Conservation (phyloP, 1,284 basidiomycete species). For the Sphagnurus paluster region DNA sequence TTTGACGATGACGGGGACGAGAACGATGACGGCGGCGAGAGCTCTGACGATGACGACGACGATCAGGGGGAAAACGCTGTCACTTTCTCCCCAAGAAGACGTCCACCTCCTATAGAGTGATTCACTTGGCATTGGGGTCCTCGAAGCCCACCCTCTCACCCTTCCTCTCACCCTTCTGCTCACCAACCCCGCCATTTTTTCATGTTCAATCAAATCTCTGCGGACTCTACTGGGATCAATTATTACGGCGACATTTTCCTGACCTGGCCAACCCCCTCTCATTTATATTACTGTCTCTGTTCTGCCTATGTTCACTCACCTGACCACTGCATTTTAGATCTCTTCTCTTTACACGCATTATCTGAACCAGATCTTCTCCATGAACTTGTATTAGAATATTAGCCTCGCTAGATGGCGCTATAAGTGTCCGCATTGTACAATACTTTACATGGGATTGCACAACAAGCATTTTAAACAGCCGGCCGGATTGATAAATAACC, state of each 20-base stretch:
- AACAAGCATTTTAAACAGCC: conserved; percentile 19
- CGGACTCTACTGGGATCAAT: no score
- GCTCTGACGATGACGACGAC: conserved; percentile 22
- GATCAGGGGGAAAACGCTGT: conserved; percentile 23
- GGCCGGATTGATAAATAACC: conserved; percentile 1
- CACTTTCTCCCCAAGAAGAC: conserved; percentile 25
- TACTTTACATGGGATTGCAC: conserved; percentile 21
- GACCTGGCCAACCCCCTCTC: neutral
- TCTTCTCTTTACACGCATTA: neutral
- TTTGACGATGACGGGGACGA: neutral
- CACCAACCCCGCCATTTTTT: no score
- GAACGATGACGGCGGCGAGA: conserved; percentile 5
- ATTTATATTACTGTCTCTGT: neutral
- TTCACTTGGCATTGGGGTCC: neutral
- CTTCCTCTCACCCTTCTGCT: conserved; percentile 1
- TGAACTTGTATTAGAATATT: conserved; percentile 16
- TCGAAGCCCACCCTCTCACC: conserved; percentile 7
- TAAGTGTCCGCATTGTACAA: conserved; percentile 21
- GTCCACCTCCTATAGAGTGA: conserved; percentile 6
- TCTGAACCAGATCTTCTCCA: no score
- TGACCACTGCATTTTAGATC: conserved; percentile 1
- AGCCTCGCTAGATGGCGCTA: conserved; percentile 17
- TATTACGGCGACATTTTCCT: no score
- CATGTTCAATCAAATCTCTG: no score
- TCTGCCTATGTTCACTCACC: neutral